A percentile compares a stretch with the other conserved stretches of the same genome.
phyloP scores from a whole-genome alignment of 306 rosid genomes.

The Trifolium pratense region DNA sequence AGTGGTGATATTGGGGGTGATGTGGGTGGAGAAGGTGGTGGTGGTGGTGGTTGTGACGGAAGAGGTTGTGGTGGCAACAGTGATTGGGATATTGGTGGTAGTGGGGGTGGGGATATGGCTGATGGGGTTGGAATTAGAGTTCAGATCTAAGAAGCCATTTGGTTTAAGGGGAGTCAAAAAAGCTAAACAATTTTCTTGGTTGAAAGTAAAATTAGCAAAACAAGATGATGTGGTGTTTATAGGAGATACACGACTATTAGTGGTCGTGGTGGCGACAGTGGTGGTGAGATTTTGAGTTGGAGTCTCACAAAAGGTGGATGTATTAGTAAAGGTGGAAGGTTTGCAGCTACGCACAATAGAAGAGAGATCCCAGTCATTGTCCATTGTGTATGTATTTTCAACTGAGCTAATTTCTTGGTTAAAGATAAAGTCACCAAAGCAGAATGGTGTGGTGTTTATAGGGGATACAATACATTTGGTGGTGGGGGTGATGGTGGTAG shows the following conservation, averaged over 20 bases:
- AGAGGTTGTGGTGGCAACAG: background rate
- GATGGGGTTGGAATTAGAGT: slow-evolving; percentile 52
- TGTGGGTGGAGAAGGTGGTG: background rate
- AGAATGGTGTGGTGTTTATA: too few relatives aligned
- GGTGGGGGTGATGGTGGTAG: too few relatives aligned
- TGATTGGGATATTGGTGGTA: background rate
- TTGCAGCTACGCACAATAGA: slow-evolving; percentile 74
- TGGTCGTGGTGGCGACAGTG: too few relatives aligned
- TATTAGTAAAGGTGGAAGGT: slow-evolving; percentile 19
- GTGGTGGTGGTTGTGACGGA: background rate
- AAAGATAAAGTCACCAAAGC: too few relatives aligned
- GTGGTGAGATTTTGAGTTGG: background rate
- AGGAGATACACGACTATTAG: too few relatives aligned
- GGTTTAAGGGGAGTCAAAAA: background rate
- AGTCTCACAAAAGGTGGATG: background rate
- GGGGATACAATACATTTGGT: too few relatives aligned
- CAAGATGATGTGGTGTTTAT: too few relatives aligned
- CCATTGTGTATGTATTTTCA: too few relatives aligned
- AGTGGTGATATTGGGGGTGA: background rate
- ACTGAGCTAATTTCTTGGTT: too few relatives aligned
- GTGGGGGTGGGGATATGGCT: slow-evolving; percentile 24
- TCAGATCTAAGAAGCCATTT: slow-evolving; percentile 56
- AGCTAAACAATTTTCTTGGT: too few relatives aligned
- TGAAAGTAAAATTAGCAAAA: too few relatives aligned
- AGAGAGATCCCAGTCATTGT: slow-evolving; percentile 73